phyloP scores from a whole-genome alignment of 1,284 basidiomycete species.

The Trametes sp. region DNA sequence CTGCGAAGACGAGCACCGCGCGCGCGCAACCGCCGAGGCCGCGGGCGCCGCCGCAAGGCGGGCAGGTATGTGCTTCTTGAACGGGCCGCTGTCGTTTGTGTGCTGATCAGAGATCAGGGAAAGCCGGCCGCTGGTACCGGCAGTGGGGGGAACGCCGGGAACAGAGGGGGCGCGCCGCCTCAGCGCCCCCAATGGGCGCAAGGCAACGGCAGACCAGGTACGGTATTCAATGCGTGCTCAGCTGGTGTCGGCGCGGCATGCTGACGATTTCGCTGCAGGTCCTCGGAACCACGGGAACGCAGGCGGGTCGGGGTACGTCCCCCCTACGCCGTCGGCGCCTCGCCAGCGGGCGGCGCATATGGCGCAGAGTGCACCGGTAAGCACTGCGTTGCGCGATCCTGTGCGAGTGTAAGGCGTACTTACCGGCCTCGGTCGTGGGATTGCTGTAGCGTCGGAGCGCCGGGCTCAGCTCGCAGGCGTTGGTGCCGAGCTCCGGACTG shows the following conservation, averaged over 20 bases:
- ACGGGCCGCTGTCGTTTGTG: neutral
- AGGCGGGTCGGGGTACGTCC: slow-evolving; percentile 6
- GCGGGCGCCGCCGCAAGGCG: neutral
- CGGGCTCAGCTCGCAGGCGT: neutral
- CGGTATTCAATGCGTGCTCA: neutral
- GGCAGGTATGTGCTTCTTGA: neutral
- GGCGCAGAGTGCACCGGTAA: slow-evolving; percentile 6
- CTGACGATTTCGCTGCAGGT: neutral
- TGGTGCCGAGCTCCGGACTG: neutral
- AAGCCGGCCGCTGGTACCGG: neutral
- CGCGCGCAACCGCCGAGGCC: neutral
- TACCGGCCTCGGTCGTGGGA: too few species aligned
- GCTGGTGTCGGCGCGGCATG: neutral
- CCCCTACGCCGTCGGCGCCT: slow-evolving; percentile 1
- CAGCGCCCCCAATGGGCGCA: neutral
- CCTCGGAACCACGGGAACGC: neutral
- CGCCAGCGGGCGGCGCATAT: slow-evolving; percentile 8
- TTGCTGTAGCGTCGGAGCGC: neutral
- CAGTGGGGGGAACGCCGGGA: neutral
- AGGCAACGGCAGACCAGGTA: neutral
- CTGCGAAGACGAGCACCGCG: neutral
- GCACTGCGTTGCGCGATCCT: neutral
- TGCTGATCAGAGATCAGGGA: neutral
- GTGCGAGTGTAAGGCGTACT: neutral
- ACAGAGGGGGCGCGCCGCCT: neutral